Base-by-base conservation (phyloP, 1,139 yeast genomes). In the Eremothecium cymbalariae region DNA sequence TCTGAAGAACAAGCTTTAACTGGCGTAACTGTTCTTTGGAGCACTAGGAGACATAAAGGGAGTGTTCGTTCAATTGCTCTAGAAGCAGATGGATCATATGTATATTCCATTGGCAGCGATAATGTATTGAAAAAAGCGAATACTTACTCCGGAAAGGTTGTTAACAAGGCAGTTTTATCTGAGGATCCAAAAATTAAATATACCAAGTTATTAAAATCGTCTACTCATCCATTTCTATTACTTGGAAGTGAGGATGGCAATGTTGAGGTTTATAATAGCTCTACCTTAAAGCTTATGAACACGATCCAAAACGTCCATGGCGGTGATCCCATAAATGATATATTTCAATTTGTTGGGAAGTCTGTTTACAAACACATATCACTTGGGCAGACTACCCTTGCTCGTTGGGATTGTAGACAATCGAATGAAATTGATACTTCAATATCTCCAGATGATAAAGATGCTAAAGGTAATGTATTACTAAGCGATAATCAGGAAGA, bases 401-500 rank as follows among this genome's bases (percentile, higher is more conserved):
- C 85, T 0, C 82, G 80, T 40, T 68, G 88, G 48, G 97, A 90
- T 56, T 67, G 81, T 4, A 66, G 95, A 36, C 83, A 82, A 47
- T 43, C 50, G 6, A 48, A 49, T 17, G 48, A 46, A 25, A 28
- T 35, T 12, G 54, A 50, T 22, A 35, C 38, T 15, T 38, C 40
- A 2, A 31, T 40, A 14, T 36, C 42, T 2, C 44, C 37, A 16
- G 55, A 50, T 28, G 54, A 51, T 27, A 33, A 34, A 18, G 43
- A 42, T 2, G 31, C 45, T 3, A 81, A 79, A 9, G 63, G 53
- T 13, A 62, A 61, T 9, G 56, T 77, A 0, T 51, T 74, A 4
- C 64, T 72, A 1, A 77, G 74, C 22, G 97, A 86, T 46, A 90
- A 86, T 51, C 98, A 90, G 60, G 95, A 83, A 46, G 97, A 90